Base-by-base conservation (phyloP, 176 grass and related monocot genomes). In the Cocos nucifera region DNA sequence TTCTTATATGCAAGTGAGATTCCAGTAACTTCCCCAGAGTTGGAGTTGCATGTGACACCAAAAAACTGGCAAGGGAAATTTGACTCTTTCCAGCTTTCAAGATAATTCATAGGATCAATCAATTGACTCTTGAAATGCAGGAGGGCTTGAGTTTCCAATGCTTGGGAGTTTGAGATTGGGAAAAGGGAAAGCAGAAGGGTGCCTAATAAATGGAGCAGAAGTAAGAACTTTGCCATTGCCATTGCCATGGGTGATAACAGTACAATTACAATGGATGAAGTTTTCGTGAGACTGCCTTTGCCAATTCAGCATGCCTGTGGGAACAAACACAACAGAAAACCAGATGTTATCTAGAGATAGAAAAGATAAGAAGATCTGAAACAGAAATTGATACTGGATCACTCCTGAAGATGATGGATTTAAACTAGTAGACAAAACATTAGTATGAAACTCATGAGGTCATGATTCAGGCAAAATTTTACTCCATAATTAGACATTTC, bases 81-180 rank as follows among this genome's bases (percentile, higher is more conserved):
- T 57, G 68, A 21, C 7, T 83, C 71, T 2, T 61, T 82, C 89
- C 89, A 94, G 74, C 73, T 74, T 54, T 73, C 20, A 69, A 94
- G 84, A 70, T 79, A 60, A 64, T 94, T 85, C 19, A 82, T 64
- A 19, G 84, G 89, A 51, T 94, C 89, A 48, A 24, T 63, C 5
- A 94, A 49, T 27, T 54, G 53, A 78, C 64, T 77, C 69, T 79
- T 94, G 78, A 94, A 75, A 3, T 82, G 84, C 22, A 94, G 84
- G 10, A 94, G 89, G 24, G 81, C 75, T 18, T 82, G 64, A 5
- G 70, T 71, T 57, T 85, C 62, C 20, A 59, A 15, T 29, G 81
- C 66, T 70, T 85, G 84, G 81, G 60, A 74, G 69, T 18, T 72
- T 26, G 71, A 79, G 56, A 53, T 69, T 16, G 50, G 15, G 2